Conservation (phyloP, 192 early-diverging fungal genomes). For the Piromyces finnis region DNA sequence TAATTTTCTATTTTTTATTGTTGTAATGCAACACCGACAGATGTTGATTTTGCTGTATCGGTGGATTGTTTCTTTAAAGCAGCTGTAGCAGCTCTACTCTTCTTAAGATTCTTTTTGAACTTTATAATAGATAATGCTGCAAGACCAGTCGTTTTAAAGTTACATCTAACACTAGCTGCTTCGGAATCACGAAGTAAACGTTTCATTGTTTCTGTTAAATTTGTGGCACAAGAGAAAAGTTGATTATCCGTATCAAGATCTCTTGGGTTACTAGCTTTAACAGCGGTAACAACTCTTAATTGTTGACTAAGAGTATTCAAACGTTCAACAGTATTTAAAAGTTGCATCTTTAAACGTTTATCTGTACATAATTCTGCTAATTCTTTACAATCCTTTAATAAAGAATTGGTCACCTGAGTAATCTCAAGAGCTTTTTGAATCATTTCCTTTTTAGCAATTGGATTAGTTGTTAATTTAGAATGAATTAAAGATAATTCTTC, state of each 20-base stretch:
- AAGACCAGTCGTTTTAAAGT: not conserved
- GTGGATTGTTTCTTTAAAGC: not conserved
- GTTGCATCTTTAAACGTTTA: not conserved
- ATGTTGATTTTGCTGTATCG: not conserved
- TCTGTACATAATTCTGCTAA: not conserved
- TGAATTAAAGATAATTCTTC: not conserved
- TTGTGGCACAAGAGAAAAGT: not conserved
- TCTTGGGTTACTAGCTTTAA: not conserved
- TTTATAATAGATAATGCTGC: not conserved
- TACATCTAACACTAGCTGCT: not conserved
- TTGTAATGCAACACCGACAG: not conserved
- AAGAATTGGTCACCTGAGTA: not conserved
- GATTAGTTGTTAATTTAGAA: not conserved
- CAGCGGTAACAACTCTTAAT: not conserved
- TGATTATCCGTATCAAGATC: not conserved
- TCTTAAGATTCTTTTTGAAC: not conserved
- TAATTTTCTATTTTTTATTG: not conserved
- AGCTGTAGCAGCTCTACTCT: not conserved
- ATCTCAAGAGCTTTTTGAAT: not conserved
- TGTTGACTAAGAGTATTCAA: not conserved
- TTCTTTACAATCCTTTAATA: not conserved
- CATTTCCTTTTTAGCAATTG: not conserved
- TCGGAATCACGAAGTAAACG: not conserved
- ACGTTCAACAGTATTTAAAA: not conserved
- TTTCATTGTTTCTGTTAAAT: not conserved